Base-by-base conservation (phyloP, 148 eudicot species). In the Limonium bicolor region DNA sequence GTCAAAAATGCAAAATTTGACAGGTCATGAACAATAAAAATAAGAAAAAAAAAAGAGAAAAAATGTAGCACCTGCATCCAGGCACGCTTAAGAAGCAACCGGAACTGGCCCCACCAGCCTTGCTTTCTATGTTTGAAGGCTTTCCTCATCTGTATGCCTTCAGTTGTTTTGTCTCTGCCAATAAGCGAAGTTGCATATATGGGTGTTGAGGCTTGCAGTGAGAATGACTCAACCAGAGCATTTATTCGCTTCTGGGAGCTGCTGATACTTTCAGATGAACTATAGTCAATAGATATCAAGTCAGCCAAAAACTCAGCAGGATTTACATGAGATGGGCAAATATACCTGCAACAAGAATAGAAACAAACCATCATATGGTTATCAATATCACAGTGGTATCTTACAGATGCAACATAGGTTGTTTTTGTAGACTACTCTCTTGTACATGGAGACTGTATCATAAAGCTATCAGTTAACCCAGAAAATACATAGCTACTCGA, bases 241-340 rank as follows among this genome's bases (percentile, higher is more conserved):
- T 85, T 74, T 19, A 78, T 76, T 66, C 85, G 76, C 58, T 92
- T 85, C 53, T 62, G 88, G 32, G 95, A 92, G 46, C 72, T 66
- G 66, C 53, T 45, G 9, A 81, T 82, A 65, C 90, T 85, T 59
- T 85, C 80, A 39, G 85, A 59, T 56, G 99, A 92, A 62, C 85
- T 78, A 66, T 92, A 85, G 63, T 92, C 95, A 34, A 92, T 51
- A 1, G 99, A 92, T 54, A 92, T 92, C 38, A 92, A 73, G 76
- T 92, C 99, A 52, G 99, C 99, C 74, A 85, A 68, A 78, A 92
- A 85, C 56, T 92, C 99, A 40, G 95, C 95, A 30, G 99, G 99
- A 54, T 81, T 92, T 31, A 76, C 94, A 67, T 92, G 95, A 66
- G 69, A 88, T 34, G 94, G 94, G 62, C 94, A 85, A 29, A 34